Evolutionary conservation across 176 grass and related monocot genomes (phyloP), one percentile per base, ranked within the genome.

Genomic region (Rhynchospora tenuis): DNA sequence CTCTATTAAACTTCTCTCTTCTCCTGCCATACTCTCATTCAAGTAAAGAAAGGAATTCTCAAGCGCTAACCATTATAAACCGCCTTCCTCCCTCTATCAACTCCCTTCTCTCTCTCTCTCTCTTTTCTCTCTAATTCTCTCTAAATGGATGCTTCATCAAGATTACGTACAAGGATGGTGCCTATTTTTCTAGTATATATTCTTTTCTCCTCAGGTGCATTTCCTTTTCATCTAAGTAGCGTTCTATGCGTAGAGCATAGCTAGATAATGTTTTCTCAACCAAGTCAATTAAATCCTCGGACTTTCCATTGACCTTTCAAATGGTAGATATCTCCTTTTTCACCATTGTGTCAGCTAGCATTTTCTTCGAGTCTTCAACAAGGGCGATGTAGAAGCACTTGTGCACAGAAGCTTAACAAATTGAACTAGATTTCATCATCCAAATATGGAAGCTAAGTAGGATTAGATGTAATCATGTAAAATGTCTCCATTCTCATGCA

Each of bases 11-110:
- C 23, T 72, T 79, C 65, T 69, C 84, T 73, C 71, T 55, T 17
- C 76, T 83, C 46, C 86, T 86, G 70, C 81, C 85, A 87, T 71
- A 91, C 68, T 84, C 86, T 72, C 89, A 92, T 79, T 46, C 91
- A 93, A 93, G 93, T 87, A 99, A 99, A 99, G 96, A 57, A 99
- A 99, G 82, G 97, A 93, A 99, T 94, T 94, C 60, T 60, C 47
- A 69, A 82, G 78, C 82, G 85, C 47, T 84, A 78, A 88, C 64
- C 86, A 73, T 60, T 29, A 17, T 85, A 85, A 79, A 76, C 81
- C 89, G 75, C 61, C 16, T 79, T 4, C 20, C 58, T 46, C 23
- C 11, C 47, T 91, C 81, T 63, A 74, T 85, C 74, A 75, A 63
- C 82, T 86, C 70, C 84, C 85, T 63, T 61, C n/a, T 87, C 42